Evolutionary conservation across 768 basidiomycete genomes (phyloP).

Genomic region (Pisolithus albus): DNA sequence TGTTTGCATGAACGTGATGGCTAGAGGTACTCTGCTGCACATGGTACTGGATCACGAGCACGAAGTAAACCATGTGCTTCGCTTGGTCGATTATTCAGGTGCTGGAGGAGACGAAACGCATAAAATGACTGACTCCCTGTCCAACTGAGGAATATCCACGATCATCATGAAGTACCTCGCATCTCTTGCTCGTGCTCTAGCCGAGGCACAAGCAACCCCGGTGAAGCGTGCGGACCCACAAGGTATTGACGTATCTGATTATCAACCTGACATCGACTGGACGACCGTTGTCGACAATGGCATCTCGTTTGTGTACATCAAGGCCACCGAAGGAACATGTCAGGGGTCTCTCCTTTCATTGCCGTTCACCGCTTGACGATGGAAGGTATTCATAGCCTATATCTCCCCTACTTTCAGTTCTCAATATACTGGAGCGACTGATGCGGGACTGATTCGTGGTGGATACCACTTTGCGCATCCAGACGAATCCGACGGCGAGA

Average conservation of each 20-base stretch:
- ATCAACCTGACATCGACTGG: constrained; percentile 48
- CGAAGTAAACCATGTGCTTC: too few species aligned
- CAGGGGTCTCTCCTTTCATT: constrained; percentile 6
- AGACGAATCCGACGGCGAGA: constrained; percentile 44
- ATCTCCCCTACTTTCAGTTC: constrained; percentile 29
- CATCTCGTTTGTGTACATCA: constrained; percentile 54
- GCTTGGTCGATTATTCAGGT: not conserved
- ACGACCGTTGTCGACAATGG: constrained; percentile 43
- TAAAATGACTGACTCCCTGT: not conserved
- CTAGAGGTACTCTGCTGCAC: too few species aligned
- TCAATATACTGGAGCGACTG: constrained; percentile 52
- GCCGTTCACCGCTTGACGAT: not conserved
- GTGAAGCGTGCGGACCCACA: constrained; percentile 32
- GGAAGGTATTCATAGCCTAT: constrained; percentile 12
- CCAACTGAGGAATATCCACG: not conserved
- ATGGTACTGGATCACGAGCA: too few species aligned
- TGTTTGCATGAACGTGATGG: too few species aligned
- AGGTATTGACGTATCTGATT: constrained; percentile 52
- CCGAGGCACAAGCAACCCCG: constrained; percentile 11
- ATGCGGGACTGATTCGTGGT: constrained; percentile 52
- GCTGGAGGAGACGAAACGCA: not conserved
- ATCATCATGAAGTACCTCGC: constrained; percentile 16
- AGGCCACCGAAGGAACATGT: constrained; percentile 62
- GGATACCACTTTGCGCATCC: constrained; percentile 58
- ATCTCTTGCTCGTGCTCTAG: constrained; percentile 10